Evolutionary conservation across 2,329 filamentous ascomycete species (phyloP), one percentile per base, ranked within the genome.

Genomic region (Davidsoniella eucalypti): DNA sequence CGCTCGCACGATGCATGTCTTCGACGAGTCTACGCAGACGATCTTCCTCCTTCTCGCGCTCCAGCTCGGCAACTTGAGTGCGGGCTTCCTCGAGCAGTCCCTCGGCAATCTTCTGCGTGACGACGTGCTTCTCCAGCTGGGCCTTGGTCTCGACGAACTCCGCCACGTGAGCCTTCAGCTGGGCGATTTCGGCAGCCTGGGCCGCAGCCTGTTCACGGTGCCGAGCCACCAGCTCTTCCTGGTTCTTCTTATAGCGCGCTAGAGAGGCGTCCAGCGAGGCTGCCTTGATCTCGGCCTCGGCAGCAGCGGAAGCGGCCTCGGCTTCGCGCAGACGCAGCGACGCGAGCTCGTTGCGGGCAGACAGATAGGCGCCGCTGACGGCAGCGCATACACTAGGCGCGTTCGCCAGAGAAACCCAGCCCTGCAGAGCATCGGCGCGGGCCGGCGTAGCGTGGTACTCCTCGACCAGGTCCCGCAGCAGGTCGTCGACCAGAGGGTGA

Each of bases 381-480:
- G 43, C 38, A 17, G 49, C 44, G 17, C 49, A 51, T 16, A 52
- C 29, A 25, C 45, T 47, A 7, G 51, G 45, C 1, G 51, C 51
- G 36, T 52, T 52, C n/a, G 46, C 46, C 23, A 49, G 29, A 5
- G 51, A 49, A 21, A 52, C 42, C 51, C 51, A 52, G 8, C 26
- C 18, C 41, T 49, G 51, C 5, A 52, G 18, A n/a, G 37, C 37
- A 18, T 41, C 23, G 2, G 47, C 51, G 5, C 36, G 41, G 16
- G 37, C 51, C 2, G 36, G 40, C 16, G 40, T 45, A 29, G 17
- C 36, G 14, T 52, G 51, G 29, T 49, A 49, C 17, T 36, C 23
- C 26, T 49, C 41, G 26, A 52, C 38, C 8, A 52, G 33, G 7
- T 33, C 23, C 9, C 45, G 40, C 23, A 52, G 36, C 6, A 29